Percentiles rank a stretch among this genome's conserved stretches.
Evolutionary conservation across 495 filamentous ascomycete genomes (phyloP).

Genomic region (Podospora pseudocomata): DNA sequence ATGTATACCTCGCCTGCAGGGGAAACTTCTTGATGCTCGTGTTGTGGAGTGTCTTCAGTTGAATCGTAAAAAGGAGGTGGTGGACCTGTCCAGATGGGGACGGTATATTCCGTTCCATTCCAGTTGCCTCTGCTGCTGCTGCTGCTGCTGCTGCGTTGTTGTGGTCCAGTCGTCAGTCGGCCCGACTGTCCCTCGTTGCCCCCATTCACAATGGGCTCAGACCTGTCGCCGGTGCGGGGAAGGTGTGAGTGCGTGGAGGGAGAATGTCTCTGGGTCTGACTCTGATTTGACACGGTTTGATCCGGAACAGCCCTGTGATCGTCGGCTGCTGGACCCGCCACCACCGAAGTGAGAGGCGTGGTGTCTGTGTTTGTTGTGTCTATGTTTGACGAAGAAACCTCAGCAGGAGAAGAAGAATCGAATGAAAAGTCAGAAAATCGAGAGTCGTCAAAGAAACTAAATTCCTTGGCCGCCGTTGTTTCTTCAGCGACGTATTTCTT

Average conservation of each 20-base stretch:
- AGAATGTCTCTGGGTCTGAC: slow-evolving; percentile 5
- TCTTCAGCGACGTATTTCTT: slow-evolving; percentile 24
- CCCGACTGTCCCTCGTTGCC: slow-evolving; percentile 6
- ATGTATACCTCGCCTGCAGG: slow-evolving; percentile 39
- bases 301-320: background rate
- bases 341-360: background rate
- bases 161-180: slow-evolving; percentile 9
- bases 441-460: slow-evolving; percentile 33
- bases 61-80: slow-evolving; percentile 9
- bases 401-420: background rate
- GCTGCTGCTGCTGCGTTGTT: background rate
- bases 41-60: slow-evolving; percentile 8
- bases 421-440: slow-evolving; percentile 17
- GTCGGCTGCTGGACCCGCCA: background rate
- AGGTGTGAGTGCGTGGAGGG: background rate
- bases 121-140: slow-evolving; percentile 9
- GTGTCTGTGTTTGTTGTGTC: background rate
- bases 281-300: background rate
- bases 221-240: background rate
- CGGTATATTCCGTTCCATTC: slow-evolving; percentile 25
- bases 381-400: background rate
- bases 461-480: slow-evolving; percentile 27
- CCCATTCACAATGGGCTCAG: background rate
- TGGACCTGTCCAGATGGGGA: slow-evolving; percentile 39
- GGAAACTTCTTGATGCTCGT: background rate